Base-by-base conservation (phyloP, 2,329 filamentous ascomycete species). In the Colletotrichum sp. region DNA sequence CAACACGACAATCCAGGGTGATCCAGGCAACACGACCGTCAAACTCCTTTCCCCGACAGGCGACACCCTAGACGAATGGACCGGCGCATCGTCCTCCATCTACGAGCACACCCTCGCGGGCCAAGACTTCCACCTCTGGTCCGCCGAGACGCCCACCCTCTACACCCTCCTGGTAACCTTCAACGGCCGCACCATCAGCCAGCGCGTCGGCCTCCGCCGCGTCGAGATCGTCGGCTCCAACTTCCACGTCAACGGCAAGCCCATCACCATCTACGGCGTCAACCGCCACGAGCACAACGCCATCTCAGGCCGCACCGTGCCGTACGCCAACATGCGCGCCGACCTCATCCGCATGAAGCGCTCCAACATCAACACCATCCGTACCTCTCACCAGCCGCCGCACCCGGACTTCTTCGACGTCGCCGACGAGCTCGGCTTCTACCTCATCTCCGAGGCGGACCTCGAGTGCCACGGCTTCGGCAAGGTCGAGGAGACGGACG, bases 261-360 rank as follows among this genome's bases (percentile, higher is more conserved):
- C 91, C 0, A 88, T 95, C 67, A 89, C 93, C 15, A 87, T 95
- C 78, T 90, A 92, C n/a, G 94, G 93, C 3, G 92, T 92, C 9
- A 95, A 95, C 79, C 88, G 93, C 34, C 94, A 95, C 78, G 93
- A 95, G 75, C 92, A 95, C 78, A 91, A 94, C 79, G 90, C 92
- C 0, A 84, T 88, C 69, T 88, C 88, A 6, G 93, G 93, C 2
- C 89, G 92, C 1, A 88, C 92, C 1, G 90, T 94, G 1, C 91
- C 92, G 0, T 88, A 90, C 44, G 88, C 90, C 0, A 91, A 89
- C 9, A 88, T 95, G 80, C 86, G 89, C 66, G 83, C 87, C 2
- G 93, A 95, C 76, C 86, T 95, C 3, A 76, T 92, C 6, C 84
- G 89, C 3, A 95, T 95, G 93, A 95, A 94, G 81, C 85, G 83